Evolutionary conservation across 2,329 filamentous ascomycete genomes (phyloP), one percentile per base, ranked within the genome.

Genomic region (Periconia sp.): DNA sequence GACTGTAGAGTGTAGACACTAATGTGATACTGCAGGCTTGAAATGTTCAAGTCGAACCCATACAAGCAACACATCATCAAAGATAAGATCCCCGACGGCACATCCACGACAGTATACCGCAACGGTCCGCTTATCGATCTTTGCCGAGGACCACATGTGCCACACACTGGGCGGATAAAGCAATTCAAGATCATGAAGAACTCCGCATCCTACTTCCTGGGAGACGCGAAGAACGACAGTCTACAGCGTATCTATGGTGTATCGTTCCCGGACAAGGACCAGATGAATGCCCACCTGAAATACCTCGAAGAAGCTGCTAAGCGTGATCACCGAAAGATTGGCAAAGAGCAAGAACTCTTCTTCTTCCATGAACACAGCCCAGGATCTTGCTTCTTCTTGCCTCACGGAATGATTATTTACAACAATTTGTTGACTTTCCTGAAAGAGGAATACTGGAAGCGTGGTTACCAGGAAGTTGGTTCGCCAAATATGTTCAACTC

Each of bases 11-110:
- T 40, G 31, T 20, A 14, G 15, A 35, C 23, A 46, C 42, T 56
- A 30, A 17, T 42, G 3, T 11, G 13, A 6, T 40, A 8, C 35
- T n/a, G 13, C 27, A 68, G 65, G 47, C 84, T 94, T 49, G 91
- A 96, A 73, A 96, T 97, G 90, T 97, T 97, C 81, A 85, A 87
- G 65, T 95, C 96, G 82, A 97, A 95, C 83, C 94, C 94, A 74
- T 97, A 96, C 82, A 97, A 99, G 84, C 87, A 96, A 73, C 90
- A 97, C 75, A 96, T 97, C 75, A 97, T 99, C 78, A 88, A 91
- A 65, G 89, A 92, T 79, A 92, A 95, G 76, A 90, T 97, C 56
- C 81, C 87, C 40, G 91, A 96, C 64, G 92, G 91, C 64, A 92
- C 91, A 52, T 91, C 84, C 71, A 96, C 91, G 72, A 97, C 94